Conservation (phyloP, 768 basidiomycete genomes). For the Tulasnella calospora region DNA sequence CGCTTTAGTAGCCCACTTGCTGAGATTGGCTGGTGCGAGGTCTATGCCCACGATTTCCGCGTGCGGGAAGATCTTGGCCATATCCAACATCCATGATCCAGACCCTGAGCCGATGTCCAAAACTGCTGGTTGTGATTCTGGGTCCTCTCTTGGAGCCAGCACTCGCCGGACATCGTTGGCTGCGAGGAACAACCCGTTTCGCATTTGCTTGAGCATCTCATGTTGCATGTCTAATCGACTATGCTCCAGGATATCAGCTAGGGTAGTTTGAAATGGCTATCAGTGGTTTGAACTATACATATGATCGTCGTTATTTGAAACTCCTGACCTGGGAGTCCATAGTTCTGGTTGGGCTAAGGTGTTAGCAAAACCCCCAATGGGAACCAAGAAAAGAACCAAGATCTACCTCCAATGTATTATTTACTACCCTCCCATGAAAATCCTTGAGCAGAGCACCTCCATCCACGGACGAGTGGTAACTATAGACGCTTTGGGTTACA, state of each 20-base stretch:
- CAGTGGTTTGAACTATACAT: background rate
- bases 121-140: background rate
- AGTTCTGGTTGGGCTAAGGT: background rate
- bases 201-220: constrained; percentile 7
- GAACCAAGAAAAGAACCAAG: background rate
- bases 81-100: constrained; percentile 18
- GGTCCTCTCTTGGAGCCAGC: background rate
- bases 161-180: background rate
- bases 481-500: constrained; percentile 1
- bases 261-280: background rate
- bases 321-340: background rate
- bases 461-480: constrained; percentile 23
- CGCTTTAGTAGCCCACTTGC: background rate
- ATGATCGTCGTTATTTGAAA: background rate
- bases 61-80: constrained; percentile 15
- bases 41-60: constrained; percentile 13
- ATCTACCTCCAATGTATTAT: constrained; percentile 19
- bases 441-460: constrained; percentile 19
- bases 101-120: constrained; percentile 18
- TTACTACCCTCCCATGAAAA: constrained; percentile 18
- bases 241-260: constrained; percentile 22
- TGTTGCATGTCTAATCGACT: constrained; percentile 22
- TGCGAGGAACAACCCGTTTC: constrained; percentile 13
- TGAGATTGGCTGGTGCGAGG: constrained; percentile 17
- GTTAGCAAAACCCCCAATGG: too few species aligned